Evolutionary conservation across 257 asterid genomes (phyloP).

Genomic region (Plantago major): DNA sequence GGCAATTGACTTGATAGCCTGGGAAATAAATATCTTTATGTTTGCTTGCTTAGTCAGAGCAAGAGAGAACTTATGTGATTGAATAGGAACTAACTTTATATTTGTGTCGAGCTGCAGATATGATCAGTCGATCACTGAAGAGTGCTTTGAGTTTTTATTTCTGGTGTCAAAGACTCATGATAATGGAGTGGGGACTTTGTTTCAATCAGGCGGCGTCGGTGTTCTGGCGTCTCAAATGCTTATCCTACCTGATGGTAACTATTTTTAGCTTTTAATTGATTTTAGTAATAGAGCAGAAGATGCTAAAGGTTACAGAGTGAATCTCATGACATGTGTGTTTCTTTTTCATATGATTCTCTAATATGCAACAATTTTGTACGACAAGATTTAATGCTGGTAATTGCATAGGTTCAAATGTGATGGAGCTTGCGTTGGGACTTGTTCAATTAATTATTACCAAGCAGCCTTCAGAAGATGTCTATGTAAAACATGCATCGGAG

Average conservation of each 20-base stretch:
- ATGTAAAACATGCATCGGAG: slow-evolving; percentile 43
- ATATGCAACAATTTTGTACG: not conserved
- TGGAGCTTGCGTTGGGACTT: slow-evolving; percentile 69
- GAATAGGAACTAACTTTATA: not conserved
- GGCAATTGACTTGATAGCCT: no score
- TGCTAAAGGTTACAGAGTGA: not conserved
- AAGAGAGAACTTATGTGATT: not conserved
- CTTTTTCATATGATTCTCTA: not conserved
- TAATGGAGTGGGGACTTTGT: slow-evolving; percentile 47
- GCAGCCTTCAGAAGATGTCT: slow-evolving; percentile 55
- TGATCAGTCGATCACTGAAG: slow-evolving; percentile 44
- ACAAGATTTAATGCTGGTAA: slow-evolving; percentile 17
- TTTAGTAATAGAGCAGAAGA: not conserved
- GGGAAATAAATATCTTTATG: no score
- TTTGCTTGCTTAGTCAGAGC: no score
- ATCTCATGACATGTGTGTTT: not conserved
- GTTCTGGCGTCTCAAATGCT: slow-evolving; percentile 61
- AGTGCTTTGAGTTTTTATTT: slow-evolving; percentile 69
- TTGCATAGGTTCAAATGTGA: slow-evolving; percentile 47
- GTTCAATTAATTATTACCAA: slow-evolving; percentile 59
- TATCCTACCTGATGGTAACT: slow-evolving; percentile 58
- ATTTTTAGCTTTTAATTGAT: not conserved
- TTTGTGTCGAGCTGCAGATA: slow-evolving; percentile 36
- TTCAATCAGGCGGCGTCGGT: slow-evolving; percentile 56
- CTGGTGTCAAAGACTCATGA: slow-evolving; percentile 57